Percentiles rank a stretch among this genome's conserved stretches.
phyloP scores from a whole-genome alignment of 345 rosid genomes.

The Hirschfeldia incana region DNA sequence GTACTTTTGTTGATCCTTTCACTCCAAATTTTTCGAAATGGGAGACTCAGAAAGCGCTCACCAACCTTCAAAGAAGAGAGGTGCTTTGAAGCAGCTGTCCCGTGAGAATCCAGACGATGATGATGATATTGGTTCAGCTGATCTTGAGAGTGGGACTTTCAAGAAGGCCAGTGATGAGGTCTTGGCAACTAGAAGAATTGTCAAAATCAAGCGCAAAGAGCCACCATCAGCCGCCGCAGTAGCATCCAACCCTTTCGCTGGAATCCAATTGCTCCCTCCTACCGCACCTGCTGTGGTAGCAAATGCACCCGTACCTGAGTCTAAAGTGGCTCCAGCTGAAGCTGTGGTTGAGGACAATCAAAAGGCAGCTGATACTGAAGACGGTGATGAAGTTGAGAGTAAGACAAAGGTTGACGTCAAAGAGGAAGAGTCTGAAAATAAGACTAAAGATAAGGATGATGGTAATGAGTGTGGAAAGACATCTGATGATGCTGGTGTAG shows the following conservation, averaged over 20 bases:
- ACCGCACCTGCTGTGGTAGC: constrained; percentile 33
- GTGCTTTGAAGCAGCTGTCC: constrained; percentile 83
- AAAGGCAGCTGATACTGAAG: constrained; percentile 16
- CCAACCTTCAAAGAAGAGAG: constrained; percentile 93
- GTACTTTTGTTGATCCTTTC: background rate
- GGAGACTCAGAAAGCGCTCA: constrained; percentile 76
- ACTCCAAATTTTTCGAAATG: constrained; percentile 41
- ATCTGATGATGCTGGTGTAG: constrained; percentile 31
- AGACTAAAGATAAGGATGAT: constrained; percentile 40
- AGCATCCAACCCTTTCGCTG: constrained; percentile 83
- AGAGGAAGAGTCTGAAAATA: constrained; percentile 34
- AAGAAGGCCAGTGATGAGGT: constrained; percentile 92
- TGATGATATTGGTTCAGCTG: constrained; percentile 72
- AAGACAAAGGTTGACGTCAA: constrained; percentile 35
- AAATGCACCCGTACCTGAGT: constrained; percentile 25
- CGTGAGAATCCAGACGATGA: constrained; percentile 82
- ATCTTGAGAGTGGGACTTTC: constrained; percentile 73
- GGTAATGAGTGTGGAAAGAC: constrained; percentile 8
- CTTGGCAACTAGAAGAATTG: constrained; percentile 74
- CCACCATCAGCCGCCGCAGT: constrained; percentile 25
- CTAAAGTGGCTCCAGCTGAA: constrained; percentile 28
- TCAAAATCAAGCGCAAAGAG: constrained; percentile 70
- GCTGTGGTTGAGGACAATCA: constrained; percentile 41
- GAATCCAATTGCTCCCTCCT: constrained; percentile 66
- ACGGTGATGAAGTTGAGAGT: constrained; percentile 38